Evolutionary conservation across 164 flowering plant genomes (phyloP).

Genomic region (Stephania cephalantha): DNA sequence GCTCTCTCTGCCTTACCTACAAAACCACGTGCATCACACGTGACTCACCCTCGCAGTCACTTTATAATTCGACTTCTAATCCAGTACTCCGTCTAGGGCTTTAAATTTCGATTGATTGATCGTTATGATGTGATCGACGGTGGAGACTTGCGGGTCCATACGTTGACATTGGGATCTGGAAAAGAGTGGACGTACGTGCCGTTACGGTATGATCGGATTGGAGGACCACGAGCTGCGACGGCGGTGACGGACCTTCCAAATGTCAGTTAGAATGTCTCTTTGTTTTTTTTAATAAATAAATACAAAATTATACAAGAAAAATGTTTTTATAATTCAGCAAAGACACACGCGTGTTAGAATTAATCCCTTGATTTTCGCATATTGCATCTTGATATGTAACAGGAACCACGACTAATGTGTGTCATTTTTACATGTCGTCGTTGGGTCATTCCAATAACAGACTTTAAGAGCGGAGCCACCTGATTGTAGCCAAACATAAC

Average conservation of each 20-base stretch:
- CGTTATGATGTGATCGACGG: neutral
- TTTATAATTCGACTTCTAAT: neutral
- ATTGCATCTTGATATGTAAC: too few relatives aligned
- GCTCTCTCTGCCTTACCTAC: neutral
- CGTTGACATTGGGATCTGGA: neutral
- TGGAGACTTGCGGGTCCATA: neutral
- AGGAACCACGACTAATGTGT: too few relatives aligned
- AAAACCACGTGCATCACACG: neutral
- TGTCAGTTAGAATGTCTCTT: neutral
- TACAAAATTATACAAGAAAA: too few relatives aligned
- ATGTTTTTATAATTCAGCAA: too few relatives aligned
- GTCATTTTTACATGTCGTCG: too few relatives aligned
- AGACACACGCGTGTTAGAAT: too few relatives aligned
- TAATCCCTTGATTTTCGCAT: too few relatives aligned
- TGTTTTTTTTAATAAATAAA: too few relatives aligned
- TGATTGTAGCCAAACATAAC: too few relatives aligned
- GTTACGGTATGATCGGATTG: neutral
- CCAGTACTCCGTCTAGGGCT: neutral
- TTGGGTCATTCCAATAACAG: too few relatives aligned
- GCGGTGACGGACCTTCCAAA: neutral
- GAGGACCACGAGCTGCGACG: neutral
- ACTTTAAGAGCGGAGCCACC: too few relatives aligned
- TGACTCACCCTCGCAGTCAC: neutral
- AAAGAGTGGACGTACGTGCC: neutral
- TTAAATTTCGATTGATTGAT: neutral